phyloP scores from a whole-genome alignment of 192 early-diverging fungal genomes.

The Backusella macrospora region DNA sequence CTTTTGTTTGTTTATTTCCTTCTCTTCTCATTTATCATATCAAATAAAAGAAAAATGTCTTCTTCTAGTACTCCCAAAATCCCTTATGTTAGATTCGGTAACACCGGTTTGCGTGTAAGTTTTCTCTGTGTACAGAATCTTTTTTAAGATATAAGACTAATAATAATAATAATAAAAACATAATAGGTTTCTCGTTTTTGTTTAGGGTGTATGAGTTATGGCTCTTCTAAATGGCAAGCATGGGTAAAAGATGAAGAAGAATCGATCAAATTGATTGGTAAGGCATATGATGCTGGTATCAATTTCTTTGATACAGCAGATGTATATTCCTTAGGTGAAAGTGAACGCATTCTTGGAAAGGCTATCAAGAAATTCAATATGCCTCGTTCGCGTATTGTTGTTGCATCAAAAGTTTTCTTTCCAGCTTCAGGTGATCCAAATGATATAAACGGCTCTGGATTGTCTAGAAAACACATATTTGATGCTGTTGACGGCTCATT shows the following conservation, averaged over 20 bases:
- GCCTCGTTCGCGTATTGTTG: constrained; percentile 31
- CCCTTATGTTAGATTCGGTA: constrained; percentile 17
- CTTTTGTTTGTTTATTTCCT: too few relatives aligned
- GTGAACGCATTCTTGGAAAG: constrained; percentile 35
- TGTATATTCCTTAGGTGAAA: constrained; percentile 33
- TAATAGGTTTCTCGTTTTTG: constrained; percentile 36
- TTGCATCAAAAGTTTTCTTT: constrained; percentile 42
- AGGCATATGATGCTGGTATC: constrained; percentile 37
- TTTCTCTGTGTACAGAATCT: background rate
- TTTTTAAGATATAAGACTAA: background rate
- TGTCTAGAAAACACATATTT: constrained; percentile 37
- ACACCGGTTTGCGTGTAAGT: constrained; percentile 10
- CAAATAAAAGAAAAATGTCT: background rate
- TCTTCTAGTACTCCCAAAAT: background rate
- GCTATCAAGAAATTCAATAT: constrained; percentile 39
- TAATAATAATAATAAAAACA: background rate
- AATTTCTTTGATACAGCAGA: constrained; percentile 36
- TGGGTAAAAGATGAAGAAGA: constrained; percentile 51
- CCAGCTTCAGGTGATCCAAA: constrained; percentile 27
- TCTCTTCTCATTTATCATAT: too few relatives aligned
- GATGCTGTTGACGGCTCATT: constrained; percentile 33
- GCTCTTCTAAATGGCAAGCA: constrained; percentile 31
- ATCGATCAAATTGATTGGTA: constrained; percentile 38
- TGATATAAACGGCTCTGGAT: constrained; percentile 22
- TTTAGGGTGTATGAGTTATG: constrained; percentile 49